A percentile compares a stretch with the other conserved stretches of the same genome.
These are phyloP conservation scores for Westerdykella sp. DNA, from an alignment of 2,329 filamentous ascomycete genomes.

Conservation along the genomic window DNA sequence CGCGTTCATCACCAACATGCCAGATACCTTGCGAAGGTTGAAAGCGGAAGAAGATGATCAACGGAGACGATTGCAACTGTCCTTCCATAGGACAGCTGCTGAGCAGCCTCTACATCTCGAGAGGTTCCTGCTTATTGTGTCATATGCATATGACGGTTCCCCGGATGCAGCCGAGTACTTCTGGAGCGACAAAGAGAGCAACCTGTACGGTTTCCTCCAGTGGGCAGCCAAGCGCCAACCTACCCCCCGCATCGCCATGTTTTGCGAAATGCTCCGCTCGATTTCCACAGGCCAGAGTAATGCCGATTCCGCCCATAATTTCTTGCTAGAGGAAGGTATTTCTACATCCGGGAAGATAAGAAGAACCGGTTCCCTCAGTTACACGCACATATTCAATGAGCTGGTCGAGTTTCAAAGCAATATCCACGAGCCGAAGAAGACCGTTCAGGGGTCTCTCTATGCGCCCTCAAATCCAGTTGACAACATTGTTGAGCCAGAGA, in stretches of 20 bases:
- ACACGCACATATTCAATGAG: constrained; percentile 88
- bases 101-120: constrained; percentile 60
- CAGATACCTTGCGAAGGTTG: constrained; percentile 79
- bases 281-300: constrained; percentile 78
- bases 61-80: constrained; percentile 46
- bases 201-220: constrained; percentile 87
- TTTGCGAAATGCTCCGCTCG: constrained; percentile 91
- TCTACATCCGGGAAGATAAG: constrained; percentile 69
- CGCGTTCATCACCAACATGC: constrained; percentile 90
- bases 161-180: constrained; percentile 81
- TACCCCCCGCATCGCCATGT: constrained; percentile 90
- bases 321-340: constrained; percentile 74
- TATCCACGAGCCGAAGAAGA: constrained; percentile 64
- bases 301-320: constrained; percentile 78
- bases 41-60: constrained; percentile 88
- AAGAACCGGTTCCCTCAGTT: constrained; percentile 78
- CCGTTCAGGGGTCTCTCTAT: constrained; percentile 51
- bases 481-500: constrained; percentile 79
- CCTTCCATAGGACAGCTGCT: constrained; percentile 47
- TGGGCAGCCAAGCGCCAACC: constrained; percentile 96
- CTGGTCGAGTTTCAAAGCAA: constrained; percentile 76
- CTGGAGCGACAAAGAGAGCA: constrained; percentile 88
- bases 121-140: constrained; percentile 84
- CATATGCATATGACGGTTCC: constrained; percentile 82
- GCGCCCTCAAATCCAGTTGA: constrained; percentile 32